These are phyloP conservation scores for Arthromyces matolae DNA, from an alignment of 768 basidiomycete species.

Conservation along the genomic window DNA sequence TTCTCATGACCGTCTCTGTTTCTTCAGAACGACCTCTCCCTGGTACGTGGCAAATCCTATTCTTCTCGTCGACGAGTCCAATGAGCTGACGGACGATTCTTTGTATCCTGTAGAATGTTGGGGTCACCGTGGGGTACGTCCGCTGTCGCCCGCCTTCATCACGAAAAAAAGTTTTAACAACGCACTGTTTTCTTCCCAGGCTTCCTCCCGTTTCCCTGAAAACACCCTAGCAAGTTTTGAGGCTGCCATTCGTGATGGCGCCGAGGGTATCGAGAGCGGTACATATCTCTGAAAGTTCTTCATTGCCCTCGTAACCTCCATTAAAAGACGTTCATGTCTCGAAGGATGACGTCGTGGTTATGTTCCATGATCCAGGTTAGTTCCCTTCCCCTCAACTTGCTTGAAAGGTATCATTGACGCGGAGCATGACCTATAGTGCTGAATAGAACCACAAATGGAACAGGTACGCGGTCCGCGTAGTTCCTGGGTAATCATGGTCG, in stretches of 20 bases:
- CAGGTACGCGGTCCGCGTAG: slow-evolving; percentile 37
- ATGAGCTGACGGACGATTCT: background rate
- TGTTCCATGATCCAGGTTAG: slow-evolving; percentile 92
- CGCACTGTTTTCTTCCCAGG: slow-evolving; percentile 51
- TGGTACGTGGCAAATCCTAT: slow-evolving; percentile 25
- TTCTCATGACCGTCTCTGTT: slow-evolving; percentile 8
- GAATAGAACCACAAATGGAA: slow-evolving; percentile 77
- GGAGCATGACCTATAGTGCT: slow-evolving; percentile 40
- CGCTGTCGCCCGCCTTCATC: background rate
- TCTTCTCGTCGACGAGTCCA: background rate
- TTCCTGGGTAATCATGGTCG: background rate
- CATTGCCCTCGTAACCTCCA: slow-evolving; percentile 43
- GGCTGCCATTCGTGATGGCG: slow-evolving; percentile 91
- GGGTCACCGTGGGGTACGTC: slow-evolving; percentile 48
- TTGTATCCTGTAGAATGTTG: slow-evolving; percentile 75
- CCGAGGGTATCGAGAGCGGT: slow-evolving; percentile 98
- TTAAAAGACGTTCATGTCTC: slow-evolving; percentile 93
- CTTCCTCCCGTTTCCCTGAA: slow-evolving; percentile 83
- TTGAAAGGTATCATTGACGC: background rate
- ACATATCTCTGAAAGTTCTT: slow-evolving; percentile 36
- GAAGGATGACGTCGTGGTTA: slow-evolving; percentile 78
- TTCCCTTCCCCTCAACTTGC: too few species aligned
- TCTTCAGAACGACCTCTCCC: slow-evolving; percentile 27
- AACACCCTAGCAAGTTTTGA: slow-evolving; percentile 96
- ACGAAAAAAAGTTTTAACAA: background rate